Evolutionary conservation across 768 basidiomycete genomes (phyloP), one percentile per base, ranked within the genome.

Genomic region (Russula vinacea): DNA sequence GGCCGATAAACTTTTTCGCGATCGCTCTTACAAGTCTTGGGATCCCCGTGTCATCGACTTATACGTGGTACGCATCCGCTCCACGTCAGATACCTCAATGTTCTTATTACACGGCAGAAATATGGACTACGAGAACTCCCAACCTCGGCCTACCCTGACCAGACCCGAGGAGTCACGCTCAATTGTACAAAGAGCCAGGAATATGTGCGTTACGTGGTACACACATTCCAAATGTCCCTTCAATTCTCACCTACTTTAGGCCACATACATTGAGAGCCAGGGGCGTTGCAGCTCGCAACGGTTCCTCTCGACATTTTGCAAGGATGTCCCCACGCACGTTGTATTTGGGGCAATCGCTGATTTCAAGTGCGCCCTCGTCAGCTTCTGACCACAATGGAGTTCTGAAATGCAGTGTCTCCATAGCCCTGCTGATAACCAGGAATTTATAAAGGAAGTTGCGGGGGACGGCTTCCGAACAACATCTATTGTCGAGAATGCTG

Each of bases 121-220:
- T 68, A 72, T 24, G 53, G 83, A 77, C 56, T 84, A 68, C 70
- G 78, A 22, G 57, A 74, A 7, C 70, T 81, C 16, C 81, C 81
- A 5, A 80, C 78, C 0, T 62, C 62, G 11, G 74, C 75, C 14
- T 79, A 83, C 68, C 78, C 82, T 0, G 76, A 79, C 56, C 72
- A 75, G 60, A 73, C 70, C 11, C 56, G 76, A 50, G 82, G 80
- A 17, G 79, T 84, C 7, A 83, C 81, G 14, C 71, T 83, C 16
- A 81, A 76, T 64, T 84, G 82, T 65, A 76, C 74, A 16, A 78
- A 78, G 35, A 60, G 62, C 13, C 81, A 82, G 58, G 83, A 84
- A 74, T 73, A 77, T 22, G 72, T 73, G 32, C 19, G 62, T 58
- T 39, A 35, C 29, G 3, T 37, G 2, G 33, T 52, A 6, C 50